Percentiles rank a stretch among this genome's conserved stretches.
These are phyloP conservation scores for Testicularia cyperi DNA, from an alignment of 1,284 basidiomycete genomes.

Conservation along the genomic window DNA sequence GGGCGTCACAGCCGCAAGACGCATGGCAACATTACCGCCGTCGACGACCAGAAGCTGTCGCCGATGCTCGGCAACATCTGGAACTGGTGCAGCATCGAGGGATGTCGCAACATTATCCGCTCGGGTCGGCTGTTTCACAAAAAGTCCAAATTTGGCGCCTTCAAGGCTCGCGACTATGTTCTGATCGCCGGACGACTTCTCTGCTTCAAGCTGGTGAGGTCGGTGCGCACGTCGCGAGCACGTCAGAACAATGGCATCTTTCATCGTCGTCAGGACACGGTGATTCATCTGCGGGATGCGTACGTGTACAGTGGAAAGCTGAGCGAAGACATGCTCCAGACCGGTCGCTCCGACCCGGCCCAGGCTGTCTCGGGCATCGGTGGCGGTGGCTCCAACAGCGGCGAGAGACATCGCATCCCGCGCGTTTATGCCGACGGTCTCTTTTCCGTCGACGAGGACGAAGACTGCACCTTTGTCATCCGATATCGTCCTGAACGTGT, in stretches of 20 bases:
- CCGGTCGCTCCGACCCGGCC: slow-evolving; percentile 39
- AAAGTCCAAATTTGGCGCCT: slow-evolving; percentile 43
- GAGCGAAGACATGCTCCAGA: slow-evolving; percentile 42
- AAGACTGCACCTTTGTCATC: slow-evolving; percentile 59
- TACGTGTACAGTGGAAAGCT: slow-evolving; percentile 57
- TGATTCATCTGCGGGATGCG: slow-evolving; percentile 54
- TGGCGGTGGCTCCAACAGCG: slow-evolving; percentile 38
- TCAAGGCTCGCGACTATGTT: slow-evolving; percentile 46
- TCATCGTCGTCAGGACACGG: slow-evolving; percentile 48
- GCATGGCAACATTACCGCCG: slow-evolving; percentile 1
- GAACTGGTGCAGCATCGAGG: slow-evolving; percentile 77
- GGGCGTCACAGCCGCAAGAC: slow-evolving; percentile 4
- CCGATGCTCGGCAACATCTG: slow-evolving; percentile 69
- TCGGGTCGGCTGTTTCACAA: slow-evolving; percentile 72
- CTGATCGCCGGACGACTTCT: slow-evolving; percentile 53
- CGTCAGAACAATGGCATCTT: slow-evolving; percentile 59
- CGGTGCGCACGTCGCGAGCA: slow-evolving; percentile 45
- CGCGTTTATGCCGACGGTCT: slow-evolving; percentile 55
- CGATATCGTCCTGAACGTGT: slow-evolving; percentile 47
- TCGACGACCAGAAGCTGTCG: slow-evolving; percentile 60
- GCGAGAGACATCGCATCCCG: slow-evolving; percentile 43
- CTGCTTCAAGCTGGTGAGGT: slow-evolving; percentile 49
- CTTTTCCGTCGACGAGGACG: slow-evolving; percentile 52
- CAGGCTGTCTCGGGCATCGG: slow-evolving; percentile 30
- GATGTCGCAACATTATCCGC: slow-evolving; percentile 72